Evolutionary conservation across 108 stramenopile species (phyloP).

Genomic region (Skeletonema menzelii): DNA sequence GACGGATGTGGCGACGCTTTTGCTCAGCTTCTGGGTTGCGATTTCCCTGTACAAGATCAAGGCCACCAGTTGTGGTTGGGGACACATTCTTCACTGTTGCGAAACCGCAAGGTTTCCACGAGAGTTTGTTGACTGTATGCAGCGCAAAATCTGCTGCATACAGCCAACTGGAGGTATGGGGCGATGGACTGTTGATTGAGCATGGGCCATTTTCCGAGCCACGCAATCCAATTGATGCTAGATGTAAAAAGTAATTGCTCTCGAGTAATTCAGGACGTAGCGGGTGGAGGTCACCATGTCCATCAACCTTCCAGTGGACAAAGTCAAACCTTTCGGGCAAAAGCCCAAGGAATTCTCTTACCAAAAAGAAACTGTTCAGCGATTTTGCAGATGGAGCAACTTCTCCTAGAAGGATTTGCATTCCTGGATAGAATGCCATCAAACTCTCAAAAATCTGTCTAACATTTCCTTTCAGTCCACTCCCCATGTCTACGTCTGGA

Average conservation of each 20-base stretch:
- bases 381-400: conserved; percentile 71
- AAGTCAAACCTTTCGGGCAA: conserved; percentile 90
- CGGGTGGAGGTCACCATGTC: conserved; percentile 58
- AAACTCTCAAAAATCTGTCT: conserved; percentile 81
- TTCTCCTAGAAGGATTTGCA: conserved; percentile 90
- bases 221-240: conserved; percentile 63
- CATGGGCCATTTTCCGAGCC: conserved; percentile 35
- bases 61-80: conserved; percentile 51
- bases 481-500: conserved; percentile 82
- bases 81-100: conserved; percentile 57
- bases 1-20: conserved; percentile 21
- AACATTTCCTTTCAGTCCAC: conserved; percentile 44
- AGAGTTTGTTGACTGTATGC: conserved; percentile 33
- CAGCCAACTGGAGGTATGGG: conserved; percentile 60
- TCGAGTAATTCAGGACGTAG: conserved; percentile 94
- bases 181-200: conserved; percentile 10
- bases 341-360: conserved; percentile 76
- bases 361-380: conserved; percentile 79
- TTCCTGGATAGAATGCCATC: conserved; percentile 95
- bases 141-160: conserved; percentile 81
- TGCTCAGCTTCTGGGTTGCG: conserved; percentile 24
- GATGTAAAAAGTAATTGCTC: conserved; percentile 82
- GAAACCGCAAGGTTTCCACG: conserved; percentile 61
- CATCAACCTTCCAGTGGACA: conserved; percentile 65
- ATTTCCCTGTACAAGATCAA: conserved; percentile 27